phyloP scores from a whole-genome alignment of 495 filamentous ascomycete species.

The Penicillium samsonianum region DNA sequence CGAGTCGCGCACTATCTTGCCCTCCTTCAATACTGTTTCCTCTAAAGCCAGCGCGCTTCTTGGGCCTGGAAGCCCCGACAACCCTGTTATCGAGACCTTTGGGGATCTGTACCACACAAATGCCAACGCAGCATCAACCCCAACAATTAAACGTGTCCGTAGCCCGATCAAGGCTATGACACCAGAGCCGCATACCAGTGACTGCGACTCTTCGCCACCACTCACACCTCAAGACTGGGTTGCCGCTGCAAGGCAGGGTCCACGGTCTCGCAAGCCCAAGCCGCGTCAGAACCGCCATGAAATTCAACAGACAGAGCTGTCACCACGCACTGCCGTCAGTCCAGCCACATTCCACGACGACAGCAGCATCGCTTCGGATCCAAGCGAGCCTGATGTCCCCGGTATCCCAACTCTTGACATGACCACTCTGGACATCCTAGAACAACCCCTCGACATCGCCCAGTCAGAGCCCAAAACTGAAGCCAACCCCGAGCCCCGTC shows the following conservation, averaged over 20 bases:
- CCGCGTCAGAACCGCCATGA: constrained; percentile 12
- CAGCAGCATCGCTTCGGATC: constrained; percentile 33
- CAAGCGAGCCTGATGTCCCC: constrained; percentile 31
- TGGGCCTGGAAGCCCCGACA: constrained; percentile 29
- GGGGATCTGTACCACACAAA: constrained; percentile 23
- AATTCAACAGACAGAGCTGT: constrained; percentile 11
- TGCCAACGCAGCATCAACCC: constrained; percentile 23
- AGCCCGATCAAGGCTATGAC: constrained; percentile 24
- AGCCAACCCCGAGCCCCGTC: constrained; percentile 31
- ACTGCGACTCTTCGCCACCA: constrained; percentile 28
- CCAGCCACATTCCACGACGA: constrained; percentile 26
- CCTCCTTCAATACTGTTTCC: constrained; percentile 35
- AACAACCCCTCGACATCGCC: constrained; percentile 16
- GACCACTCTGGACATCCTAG: constrained; percentile 22
- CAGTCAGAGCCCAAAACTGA: constrained; percentile 26
- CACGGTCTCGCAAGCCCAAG: constrained; percentile 24
- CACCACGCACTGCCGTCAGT: constrained; percentile 17
- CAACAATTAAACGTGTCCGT: constrained; percentile 27
- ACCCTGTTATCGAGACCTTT: constrained; percentile 26
- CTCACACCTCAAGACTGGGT: constrained; percentile 48
- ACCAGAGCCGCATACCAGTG: constrained; percentile 3
- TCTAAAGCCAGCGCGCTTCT: constrained; percentile 30
- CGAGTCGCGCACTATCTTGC: constrained; percentile 36
- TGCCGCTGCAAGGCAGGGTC: constrained; percentile 38
- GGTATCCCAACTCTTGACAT: constrained; percentile 39